Conservation (phyloP, 192 early-diverging fungal genomes). For the Entomortierella lignicola region DNA sequence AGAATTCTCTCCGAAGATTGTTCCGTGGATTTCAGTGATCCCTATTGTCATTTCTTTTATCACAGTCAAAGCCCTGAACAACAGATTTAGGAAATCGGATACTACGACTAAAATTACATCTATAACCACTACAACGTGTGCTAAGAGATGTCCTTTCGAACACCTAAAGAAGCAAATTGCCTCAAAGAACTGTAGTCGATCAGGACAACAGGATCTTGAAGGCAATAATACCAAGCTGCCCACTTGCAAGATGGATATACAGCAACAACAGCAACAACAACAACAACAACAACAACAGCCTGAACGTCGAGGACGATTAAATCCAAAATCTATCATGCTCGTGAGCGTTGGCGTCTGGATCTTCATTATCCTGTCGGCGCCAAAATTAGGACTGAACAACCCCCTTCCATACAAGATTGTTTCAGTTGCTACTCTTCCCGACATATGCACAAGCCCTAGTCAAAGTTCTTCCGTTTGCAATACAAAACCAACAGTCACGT, state of each 20-base stretch:
- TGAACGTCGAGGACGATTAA: not conserved
- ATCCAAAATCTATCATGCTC: constrained; percentile 6
- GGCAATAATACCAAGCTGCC: not conserved
- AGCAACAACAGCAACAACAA: not conserved
- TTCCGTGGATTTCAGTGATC: too few relatives aligned
- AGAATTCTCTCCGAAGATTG: too few relatives aligned
- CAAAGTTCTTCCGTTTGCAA: too few relatives aligned
- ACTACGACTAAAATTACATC: too few relatives aligned
- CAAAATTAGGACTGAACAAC: constrained; percentile 9
- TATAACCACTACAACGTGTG: too few relatives aligned
- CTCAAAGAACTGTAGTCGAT: too few relatives aligned
- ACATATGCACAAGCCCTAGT: not conserved
- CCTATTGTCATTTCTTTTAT: too few relatives aligned
- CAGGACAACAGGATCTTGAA: not conserved
- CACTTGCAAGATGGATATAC: not conserved
- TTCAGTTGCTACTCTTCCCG: not conserved
- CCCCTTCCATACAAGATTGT: not conserved
- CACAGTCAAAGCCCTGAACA: too few relatives aligned
- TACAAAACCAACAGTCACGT: too few relatives aligned
- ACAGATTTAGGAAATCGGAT: too few relatives aligned
- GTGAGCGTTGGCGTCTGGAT: constrained; percentile 9
- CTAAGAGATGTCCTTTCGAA: too few relatives aligned
- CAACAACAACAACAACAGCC: constrained; percentile 1
- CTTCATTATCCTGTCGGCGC: not conserved
- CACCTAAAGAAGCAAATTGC: too few relatives aligned